Evolutionary conservation across 2,329 filamentous ascomycete genomes (phyloP), one percentile per base, ranked within the genome.

Genomic region (Graphilbum sp.): DNA sequence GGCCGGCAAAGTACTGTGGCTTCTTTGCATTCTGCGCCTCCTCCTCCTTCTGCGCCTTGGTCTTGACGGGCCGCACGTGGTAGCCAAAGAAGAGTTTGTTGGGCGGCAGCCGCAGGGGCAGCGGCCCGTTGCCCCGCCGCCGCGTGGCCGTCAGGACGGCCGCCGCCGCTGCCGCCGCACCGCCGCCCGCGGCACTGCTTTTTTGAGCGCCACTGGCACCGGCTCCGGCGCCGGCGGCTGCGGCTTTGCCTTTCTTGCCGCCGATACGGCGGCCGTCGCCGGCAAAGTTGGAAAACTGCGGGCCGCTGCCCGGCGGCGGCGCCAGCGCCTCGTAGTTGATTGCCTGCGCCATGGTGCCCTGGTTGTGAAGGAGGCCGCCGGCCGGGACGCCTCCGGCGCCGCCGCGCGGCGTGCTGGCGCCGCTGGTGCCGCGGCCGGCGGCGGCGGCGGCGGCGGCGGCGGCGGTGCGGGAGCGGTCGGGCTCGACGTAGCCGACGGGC

Each of bases 11-110:
- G 13, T 29, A 29, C 47, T 75, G 75, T n/a, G 79, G 79, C 46
- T 75, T 72, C 42, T 68, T 66, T 4, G 70, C 66, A n/a, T 74
- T 66, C 43, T 75, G 70, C 29, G 74, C 69, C 42, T 79, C 75
- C 43, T 76, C 67, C 37, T 75, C 72, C 53, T 75, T 76, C 41
- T 84, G 75, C 27, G 74, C 79, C 41, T 79, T 75, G 9, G 82
- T 83, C 63, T 85, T 87, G 32, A 92, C 67, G 0, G 88, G 88
- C 56, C 81, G 93, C 53, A 94, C 71, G 51, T 93, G 80, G 52
- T 96, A 98, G 3, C 90, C 90, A 46, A 98, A 93, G 65, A 98
- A 98, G 5, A 98, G 67, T 59, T 95, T 93, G 50, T 90, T 90
- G 0, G 82, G 79, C 0, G 84, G 72, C 37, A 98, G 57, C 21